phyloP scores from a whole-genome alignment of 1,284 basidiomycete species.

The Fomitiporia mediterranea region DNA sequence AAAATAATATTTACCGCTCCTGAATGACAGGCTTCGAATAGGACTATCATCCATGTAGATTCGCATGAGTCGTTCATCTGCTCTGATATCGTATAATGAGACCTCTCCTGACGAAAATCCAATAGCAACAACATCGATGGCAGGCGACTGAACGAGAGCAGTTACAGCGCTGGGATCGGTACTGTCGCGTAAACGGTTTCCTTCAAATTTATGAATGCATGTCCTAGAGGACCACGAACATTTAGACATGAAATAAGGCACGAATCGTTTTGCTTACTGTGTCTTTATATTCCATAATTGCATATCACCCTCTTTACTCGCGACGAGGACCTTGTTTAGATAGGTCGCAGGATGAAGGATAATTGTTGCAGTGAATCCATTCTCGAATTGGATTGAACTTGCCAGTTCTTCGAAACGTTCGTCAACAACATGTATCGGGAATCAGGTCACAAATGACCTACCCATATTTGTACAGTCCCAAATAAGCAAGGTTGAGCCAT shows the following conservation, averaged over 20 bases:
- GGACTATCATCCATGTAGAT: slow-evolving; percentile 85
- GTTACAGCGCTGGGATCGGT: slow-evolving; percentile 60
- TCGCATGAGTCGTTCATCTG: slow-evolving; percentile 84
- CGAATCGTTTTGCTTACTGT: slow-evolving; percentile 46
- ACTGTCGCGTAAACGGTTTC: slow-evolving; percentile 45
- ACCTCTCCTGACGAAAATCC: slow-evolving; percentile 88
- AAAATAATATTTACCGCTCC: slow-evolving; percentile 61
- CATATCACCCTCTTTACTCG: slow-evolving; percentile 76
- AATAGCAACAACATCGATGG: slow-evolving; percentile 91
- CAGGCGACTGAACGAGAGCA: slow-evolving; percentile 85
- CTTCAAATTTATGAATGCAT: slow-evolving; percentile 60
- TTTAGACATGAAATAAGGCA: slow-evolving; percentile 1
- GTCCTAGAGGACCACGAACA: slow-evolving; percentile 37
- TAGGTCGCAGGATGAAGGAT: slow-evolving; percentile 95
- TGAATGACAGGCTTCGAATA: slow-evolving; percentile 76
- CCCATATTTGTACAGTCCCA: slow-evolving; percentile 72
- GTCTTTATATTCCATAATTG: slow-evolving; percentile 95
- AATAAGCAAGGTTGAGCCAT: slow-evolving; percentile 74
- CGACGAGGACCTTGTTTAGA: slow-evolving; percentile 91
- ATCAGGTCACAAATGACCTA: slow-evolving; percentile 29
- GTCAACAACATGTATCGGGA: neutral
- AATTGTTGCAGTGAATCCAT: slow-evolving; percentile 77
- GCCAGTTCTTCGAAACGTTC: slow-evolving; percentile 44
- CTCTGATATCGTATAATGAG: slow-evolving; percentile 83
- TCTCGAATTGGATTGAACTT: slow-evolving; percentile 66